Evolutionary conservation across 2,329 filamentous ascomycete species (phyloP).

Genomic region (Byssothecium circinans): DNA sequence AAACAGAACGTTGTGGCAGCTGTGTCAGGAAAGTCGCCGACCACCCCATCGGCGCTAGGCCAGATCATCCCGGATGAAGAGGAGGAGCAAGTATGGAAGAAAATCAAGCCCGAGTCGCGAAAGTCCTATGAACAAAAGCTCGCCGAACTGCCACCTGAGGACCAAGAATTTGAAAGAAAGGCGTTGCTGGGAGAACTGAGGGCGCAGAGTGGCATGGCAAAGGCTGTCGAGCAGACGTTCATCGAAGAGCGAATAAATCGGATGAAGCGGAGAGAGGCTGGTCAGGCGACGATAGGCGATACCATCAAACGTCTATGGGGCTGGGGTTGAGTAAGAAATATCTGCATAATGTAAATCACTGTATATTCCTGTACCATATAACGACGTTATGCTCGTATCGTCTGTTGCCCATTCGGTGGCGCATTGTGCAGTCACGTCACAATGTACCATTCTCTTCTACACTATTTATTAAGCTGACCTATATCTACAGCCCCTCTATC

Average conservation of each 20-base stretch:
- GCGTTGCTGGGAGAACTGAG: constrained; percentile 40
- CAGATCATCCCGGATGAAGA: constrained; percentile 12
- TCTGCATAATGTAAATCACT: background rate
- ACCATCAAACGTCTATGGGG: constrained; percentile 43
- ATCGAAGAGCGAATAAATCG: constrained; percentile 39
- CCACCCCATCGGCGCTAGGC: constrained; percentile 6
- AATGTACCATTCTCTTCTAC: too few species aligned
- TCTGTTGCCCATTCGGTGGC: too few species aligned
- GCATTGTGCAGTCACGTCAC: too few species aligned
- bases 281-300: constrained; percentile 42
- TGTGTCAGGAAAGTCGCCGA: constrained; percentile 21
- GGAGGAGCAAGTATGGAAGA: constrained; percentile 30
- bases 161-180: constrained; percentile 39
- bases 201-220: constrained; percentile 33
- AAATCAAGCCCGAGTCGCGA: constrained; percentile 34
- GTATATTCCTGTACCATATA: constrained; percentile 9
- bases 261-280: constrained; percentile 39
- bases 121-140: constrained; percentile 39
- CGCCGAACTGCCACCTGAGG: constrained; percentile 28
- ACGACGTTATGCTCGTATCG: constrained; percentile 1
- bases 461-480: too few species aligned
- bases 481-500: too few species aligned
- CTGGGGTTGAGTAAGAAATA: constrained; percentile 33
- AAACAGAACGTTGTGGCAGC: constrained; percentile 34
- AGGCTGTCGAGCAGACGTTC: constrained; percentile 37